Percentiles rank a stretch among this genome's conserved stretches.
phyloP scores from a whole-genome alignment of 306 rosid species.

The Alnus glutinosa region DNA sequence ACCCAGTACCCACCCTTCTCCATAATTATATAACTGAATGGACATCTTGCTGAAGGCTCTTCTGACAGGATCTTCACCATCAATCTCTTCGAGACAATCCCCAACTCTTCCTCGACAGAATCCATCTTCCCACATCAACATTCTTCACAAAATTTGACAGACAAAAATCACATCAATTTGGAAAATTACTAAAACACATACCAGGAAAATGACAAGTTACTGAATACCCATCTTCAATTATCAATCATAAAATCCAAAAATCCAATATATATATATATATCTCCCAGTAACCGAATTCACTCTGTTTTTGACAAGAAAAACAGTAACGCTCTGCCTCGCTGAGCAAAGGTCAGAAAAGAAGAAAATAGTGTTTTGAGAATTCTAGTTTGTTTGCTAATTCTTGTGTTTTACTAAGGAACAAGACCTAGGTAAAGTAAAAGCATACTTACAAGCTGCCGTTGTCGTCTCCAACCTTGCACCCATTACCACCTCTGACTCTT shows the following conservation, averaged over 20 bases:
- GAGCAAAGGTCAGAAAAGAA: neutral
- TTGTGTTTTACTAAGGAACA: neutral
- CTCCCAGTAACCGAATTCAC: neutral
- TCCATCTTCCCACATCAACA: constrained; percentile 99
- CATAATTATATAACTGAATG: constrained; percentile 98
- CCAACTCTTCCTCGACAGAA: constrained; percentile 80
- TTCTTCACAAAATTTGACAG: constrained; percentile 48
- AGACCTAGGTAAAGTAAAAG: neutral
- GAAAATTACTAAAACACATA: neutral
- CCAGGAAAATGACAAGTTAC: constrained; percentile 15
- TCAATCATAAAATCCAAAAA: neutral
- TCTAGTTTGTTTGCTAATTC: neutral
- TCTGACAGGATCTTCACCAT: constrained; percentile 92
- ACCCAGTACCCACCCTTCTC: constrained; percentile 99
- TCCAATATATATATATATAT: neutral
- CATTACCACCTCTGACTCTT: constrained; percentile 96
- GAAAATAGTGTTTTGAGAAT: neutral
- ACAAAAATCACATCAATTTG: constrained; percentile 4
- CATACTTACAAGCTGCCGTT: constrained; percentile 85
- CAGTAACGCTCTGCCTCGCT: constrained; percentile 5
- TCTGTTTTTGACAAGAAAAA: constrained; percentile 2
- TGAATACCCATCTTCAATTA: neutral
- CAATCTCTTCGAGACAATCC: constrained; percentile 79
- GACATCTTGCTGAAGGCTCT: constrained; percentile 99
- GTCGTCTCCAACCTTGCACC: constrained; percentile 99